phyloP scores from a whole-genome alignment of 2,329 filamentous ascomycete species.

The Ophiostoma sp. region DNA sequence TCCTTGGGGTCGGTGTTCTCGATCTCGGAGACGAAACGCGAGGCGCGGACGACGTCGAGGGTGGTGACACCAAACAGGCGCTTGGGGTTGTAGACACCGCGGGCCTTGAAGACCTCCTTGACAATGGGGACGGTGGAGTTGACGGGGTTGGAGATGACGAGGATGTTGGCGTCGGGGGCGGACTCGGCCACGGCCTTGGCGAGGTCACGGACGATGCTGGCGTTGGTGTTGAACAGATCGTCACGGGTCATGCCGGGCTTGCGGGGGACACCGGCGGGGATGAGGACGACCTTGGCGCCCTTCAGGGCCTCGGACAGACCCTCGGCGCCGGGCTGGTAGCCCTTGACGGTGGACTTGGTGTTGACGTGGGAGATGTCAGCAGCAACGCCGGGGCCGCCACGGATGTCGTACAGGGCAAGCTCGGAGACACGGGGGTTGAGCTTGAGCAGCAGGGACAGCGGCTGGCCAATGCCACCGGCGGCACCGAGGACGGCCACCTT shows the following conservation, averaged over 20 bases:
- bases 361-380: constrained; percentile 98
- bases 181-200: constrained; percentile 89
- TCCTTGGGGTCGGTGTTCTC: constrained; percentile 83
- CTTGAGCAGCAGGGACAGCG: constrained; percentile 96
- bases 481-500: constrained; percentile 98
- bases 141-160: constrained; percentile 98
- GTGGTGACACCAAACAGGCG: constrained; percentile 99
- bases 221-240: constrained; percentile 99
- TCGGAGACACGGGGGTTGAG: constrained; percentile 91
- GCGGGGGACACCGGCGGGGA: constrained; percentile 96
- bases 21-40: constrained; percentile 93
- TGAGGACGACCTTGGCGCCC: constrained; percentile 88
- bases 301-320: constrained; percentile 76
- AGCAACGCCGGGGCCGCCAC: constrained; percentile 89
- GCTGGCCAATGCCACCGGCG: constrained; percentile 96
- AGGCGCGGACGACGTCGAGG: constrained; percentile 95
- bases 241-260: constrained; percentile 99
- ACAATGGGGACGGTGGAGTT: constrained; percentile 99
- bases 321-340: constrained; percentile 71
- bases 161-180: constrained; percentile 85
- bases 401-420: constrained; percentile 97
- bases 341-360: constrained; percentile 91
- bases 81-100: constrained; percentile 97
- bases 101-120: constrained; percentile 92
- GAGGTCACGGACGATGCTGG: constrained; percentile 96